Evolutionary conservation across 768 basidiomycete species (phyloP), one percentile per base, ranked within the genome.

Genomic region (Rhizopogon roseolus): DNA sequence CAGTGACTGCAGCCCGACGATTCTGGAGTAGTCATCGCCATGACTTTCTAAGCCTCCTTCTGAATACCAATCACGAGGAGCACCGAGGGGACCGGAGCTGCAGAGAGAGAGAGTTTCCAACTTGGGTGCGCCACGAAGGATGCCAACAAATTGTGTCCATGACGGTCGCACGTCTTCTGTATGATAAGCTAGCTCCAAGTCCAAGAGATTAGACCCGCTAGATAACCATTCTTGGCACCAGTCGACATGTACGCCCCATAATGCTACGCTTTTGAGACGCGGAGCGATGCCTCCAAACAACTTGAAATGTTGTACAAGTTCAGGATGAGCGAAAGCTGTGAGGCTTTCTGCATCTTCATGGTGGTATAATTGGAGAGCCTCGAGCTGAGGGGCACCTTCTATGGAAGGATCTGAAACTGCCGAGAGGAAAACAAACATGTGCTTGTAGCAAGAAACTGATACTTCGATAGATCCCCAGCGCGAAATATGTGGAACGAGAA

Each of bases 161-260:
- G 77, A 73, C 2, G 86, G 88, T 11, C 86, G 80, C 13, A 84
- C 84, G 60, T 86, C 81, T 28, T 76, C 72, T 8, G 76, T 66
- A 59, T 87, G 86, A 68, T 78, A 88, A 0, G 81, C 78, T 40
- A 90, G 70, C 59, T 85, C 79, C 19, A 90, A 63, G 14, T 79
- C 75, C 22, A 59, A 62, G 28, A 90, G 68, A 7, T 56, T 60
- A 28, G 56, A n/a, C 2, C 64, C 62, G 4, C 62, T 58, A 5
- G 53, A 29, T 28, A 68, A 56, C 19, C 74, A 63, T 14, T 75
- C 71, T 34, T 73, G 69, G 29, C 76, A 71, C 88, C 88, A 90
- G 53, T 83, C 76, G 34, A 90, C 65, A 56, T 87, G 87, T 5
- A 88, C 82, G 38, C 86, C 87, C 82, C 84, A 87, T 27, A 90